A percentile compares a stretch with the other conserved stretches of the same genome.
These are phyloP conservation scores for Ramalina intermedia DNA, from an alignment of 495 filamentous ascomycete species.

Conservation along the genomic window DNA sequence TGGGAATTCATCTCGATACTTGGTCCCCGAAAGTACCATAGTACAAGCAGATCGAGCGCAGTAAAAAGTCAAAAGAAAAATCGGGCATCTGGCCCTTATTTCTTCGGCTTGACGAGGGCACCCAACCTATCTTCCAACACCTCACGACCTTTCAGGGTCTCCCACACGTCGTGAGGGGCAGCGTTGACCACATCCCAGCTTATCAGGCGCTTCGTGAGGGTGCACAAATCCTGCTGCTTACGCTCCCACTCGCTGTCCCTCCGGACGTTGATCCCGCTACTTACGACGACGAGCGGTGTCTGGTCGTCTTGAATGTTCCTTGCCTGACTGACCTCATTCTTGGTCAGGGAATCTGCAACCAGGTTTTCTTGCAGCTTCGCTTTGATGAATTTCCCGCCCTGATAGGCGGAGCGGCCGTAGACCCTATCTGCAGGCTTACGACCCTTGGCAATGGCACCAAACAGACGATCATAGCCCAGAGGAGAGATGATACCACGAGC, in stretches of 20 bases:
- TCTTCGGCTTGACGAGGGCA: constrained; percentile 33
- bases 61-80: too few relatives aligned
- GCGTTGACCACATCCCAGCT: constrained; percentile 77
- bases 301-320: constrained; percentile 59
- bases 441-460: constrained; percentile 63
- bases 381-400: constrained; percentile 68
- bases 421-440: constrained; percentile 72
- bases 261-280: constrained; percentile 48
- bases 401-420: constrained; percentile 61
- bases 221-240: constrained; percentile 70
- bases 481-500: constrained; percentile 70
- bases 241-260: constrained; percentile 56
- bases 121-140: constrained; percentile 56
- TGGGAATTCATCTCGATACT: too few relatives aligned
- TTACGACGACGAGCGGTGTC: constrained; percentile 67
- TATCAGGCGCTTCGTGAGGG: constrained; percentile 57
- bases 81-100: too few relatives aligned
- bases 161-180: constrained; percentile 83
- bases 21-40: too few relatives aligned
- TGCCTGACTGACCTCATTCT: constrained; percentile 63
- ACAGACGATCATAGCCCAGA: constrained; percentile 64
- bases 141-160: constrained; percentile 46
- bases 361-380: constrained; percentile 86
- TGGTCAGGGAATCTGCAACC: constrained; percentile 67
- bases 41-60: too few relatives aligned